Conservation (phyloP, 208 protist species). For the Crithidia acanthocephali region DNA sequence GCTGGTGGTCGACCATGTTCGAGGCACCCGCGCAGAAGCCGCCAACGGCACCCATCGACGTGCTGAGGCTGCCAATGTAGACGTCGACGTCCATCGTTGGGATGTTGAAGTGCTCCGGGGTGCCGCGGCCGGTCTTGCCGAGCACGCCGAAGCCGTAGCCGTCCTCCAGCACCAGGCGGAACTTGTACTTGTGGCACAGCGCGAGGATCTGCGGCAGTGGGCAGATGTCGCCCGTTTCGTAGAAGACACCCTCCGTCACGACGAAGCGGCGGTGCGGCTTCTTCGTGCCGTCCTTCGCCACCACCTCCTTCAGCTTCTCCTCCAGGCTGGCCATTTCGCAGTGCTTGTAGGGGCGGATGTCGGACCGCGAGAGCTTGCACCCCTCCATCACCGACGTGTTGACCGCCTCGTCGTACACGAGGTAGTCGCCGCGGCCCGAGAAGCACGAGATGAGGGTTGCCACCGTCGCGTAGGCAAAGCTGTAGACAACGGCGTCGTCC, state of each 20-base stretch:
- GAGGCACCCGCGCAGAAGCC: conserved; percentile 95
- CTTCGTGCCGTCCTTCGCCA: conserved; percentile 51
- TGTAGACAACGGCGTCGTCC: conserved; percentile 94
- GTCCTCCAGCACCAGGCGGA: conserved; percentile 97
- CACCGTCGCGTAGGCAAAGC: conserved; percentile 96
- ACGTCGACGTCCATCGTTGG: conserved; percentile 82
- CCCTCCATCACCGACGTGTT: conserved; percentile 90
- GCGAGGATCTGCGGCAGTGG: conserved; percentile 88
- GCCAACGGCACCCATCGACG: conserved; percentile 90
- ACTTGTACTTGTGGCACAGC: conserved; percentile 96
- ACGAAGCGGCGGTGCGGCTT: conserved; percentile 93
- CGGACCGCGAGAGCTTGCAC: conserved; percentile 85
- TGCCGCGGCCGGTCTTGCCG: conserved; percentile 95
- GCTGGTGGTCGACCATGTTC: conserved; percentile 95
- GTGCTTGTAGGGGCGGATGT: conserved; percentile 92
- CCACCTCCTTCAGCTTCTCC: conserved; percentile 73
- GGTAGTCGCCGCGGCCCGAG: conserved; percentile 89
- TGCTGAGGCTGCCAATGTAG: conserved; percentile 90
- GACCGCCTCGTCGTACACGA: conserved; percentile 92
- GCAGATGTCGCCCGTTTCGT: conserved; percentile 89
- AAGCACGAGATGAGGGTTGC: conserved; percentile 96
- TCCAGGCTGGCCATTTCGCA: conserved; percentile 96
- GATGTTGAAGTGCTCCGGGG: conserved; percentile 94
- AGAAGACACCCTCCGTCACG: conserved; percentile 96
- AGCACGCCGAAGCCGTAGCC: conserved; percentile 95